Evolutionary conservation across 2,329 filamentous ascomycete genomes (phyloP).

Genomic region (Diaporthe sp.): DNA sequence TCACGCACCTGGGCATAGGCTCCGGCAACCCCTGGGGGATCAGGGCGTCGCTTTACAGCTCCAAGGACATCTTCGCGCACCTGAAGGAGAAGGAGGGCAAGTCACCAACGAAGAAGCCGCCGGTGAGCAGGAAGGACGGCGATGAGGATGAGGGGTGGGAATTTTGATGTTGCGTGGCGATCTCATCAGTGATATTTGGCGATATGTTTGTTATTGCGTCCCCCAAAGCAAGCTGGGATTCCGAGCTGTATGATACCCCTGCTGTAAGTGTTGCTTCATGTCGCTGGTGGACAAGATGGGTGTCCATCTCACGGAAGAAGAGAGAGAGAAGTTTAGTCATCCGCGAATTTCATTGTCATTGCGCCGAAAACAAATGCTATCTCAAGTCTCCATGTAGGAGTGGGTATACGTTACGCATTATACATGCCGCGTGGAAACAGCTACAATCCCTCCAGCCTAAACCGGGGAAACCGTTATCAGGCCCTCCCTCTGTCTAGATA

Average conservation of each 20-base stretch:
- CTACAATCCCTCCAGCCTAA: neutral
- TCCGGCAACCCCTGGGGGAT: constrained; percentile 73
- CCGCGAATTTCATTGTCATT: neutral
- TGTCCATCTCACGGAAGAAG: neutral
- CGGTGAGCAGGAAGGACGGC: constrained; percentile 3
- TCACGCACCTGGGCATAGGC: constrained; percentile 74
- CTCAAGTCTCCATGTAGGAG: constrained; percentile 23
- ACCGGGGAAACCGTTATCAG: neutral
- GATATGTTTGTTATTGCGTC: too few species aligned
- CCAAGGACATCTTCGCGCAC: constrained; percentile 54
- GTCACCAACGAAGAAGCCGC: constrained; percentile 9
- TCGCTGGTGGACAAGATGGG: neutral
- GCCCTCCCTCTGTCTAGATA: neutral
- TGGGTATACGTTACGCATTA: constrained; percentile 32
- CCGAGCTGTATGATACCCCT: constrained; percentile 31
- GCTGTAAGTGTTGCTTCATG: constrained; percentile 12
- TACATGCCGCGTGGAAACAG: constrained; percentile 22
- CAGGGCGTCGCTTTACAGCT: constrained; percentile 69
- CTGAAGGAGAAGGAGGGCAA: constrained; percentile 35
- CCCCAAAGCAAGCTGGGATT: neutral
- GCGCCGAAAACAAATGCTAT: neutral
- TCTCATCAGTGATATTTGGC: too few species aligned
- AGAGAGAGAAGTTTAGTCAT: neutral
- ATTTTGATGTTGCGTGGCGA: neutral
- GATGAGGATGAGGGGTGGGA: neutral